Evolutionary conservation across 305 asterid genomes (phyloP), one percentile per base, ranked within the genome.

Genomic region (Fraxinus sp.): DNA sequence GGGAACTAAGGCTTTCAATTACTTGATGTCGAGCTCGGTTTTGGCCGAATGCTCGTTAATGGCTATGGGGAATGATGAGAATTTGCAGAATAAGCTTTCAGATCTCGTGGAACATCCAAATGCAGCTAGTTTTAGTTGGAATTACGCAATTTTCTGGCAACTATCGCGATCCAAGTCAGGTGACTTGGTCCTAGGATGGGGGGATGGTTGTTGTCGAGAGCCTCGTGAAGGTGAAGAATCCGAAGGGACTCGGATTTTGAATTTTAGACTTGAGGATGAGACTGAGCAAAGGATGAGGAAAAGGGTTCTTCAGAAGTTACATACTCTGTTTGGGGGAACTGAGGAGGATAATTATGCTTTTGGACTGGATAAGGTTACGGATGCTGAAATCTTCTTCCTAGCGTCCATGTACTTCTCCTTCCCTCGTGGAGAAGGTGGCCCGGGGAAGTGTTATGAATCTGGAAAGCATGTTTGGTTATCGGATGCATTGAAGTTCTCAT

Each of bases 201-300:
- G 99, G 3, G 99, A 96, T 77, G 99, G 99, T 4, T 94, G 98
- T 80, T 96, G 99, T 75, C 89, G 99, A 64, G 99, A 96, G 86
- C 97, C 98, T 24, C 83, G 82, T 33, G 95, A 86, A 3, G 90
- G 88, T 0, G 99, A 96, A 86, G 97, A 89, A 83, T 84, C 90
- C 1, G 92, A 89, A 70, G 87, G 85, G 9, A 86, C 89, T 64
- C 90, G 86, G 39, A 86, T 87, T 80, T 86, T 90, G 41, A 88
- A 87, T 75, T 80, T 88, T 79, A 81, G 94, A 16, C 87, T 84
- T 4, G 97, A 90, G 86, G 97, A 94, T 72, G 99, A 92, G 83
- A 86, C 91, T 72, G 95, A 89, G 57, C 99, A 96, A 77, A 91
- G 95, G 84, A 93, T 93, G 97, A 94, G 97, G 81, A 96, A 94